Base-by-base conservation (phyloP, 192 early-diverging fungal genomes). In the Entomortierella lignicola region DNA sequence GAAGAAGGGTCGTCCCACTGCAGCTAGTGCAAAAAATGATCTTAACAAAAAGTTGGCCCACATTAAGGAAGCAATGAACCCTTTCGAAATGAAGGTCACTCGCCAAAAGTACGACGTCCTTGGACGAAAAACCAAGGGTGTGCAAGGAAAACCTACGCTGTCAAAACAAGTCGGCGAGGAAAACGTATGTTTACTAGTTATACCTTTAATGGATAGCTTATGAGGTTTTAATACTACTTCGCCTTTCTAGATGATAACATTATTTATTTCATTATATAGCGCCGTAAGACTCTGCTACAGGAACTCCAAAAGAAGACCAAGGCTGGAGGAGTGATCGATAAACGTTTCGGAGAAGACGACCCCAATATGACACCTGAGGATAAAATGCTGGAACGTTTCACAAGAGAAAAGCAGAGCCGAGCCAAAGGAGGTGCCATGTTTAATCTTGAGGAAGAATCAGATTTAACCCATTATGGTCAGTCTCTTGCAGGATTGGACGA, bases 391-490 rank as follows among this genome's bases (percentile, higher is more conserved):
- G 88, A 90, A 83, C 89, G 98, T 71, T 98, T 98, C 77, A 94
- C 98, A 41, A 83, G 85, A 37, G 97, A 99, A 85, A 83, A 85
- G 59, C 66, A 80, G 32, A 66, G 72, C 20, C 55, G 71, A 29
- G 60, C 75, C 4, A 72, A 70, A 57, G 68, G 67, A 0, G 75
- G 75, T 39, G 68, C 86, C 11, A 58, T 92, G 72, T 98, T 89
- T 80, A 99, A 97, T 66, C 83, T 99, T 42, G 95, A 97, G 41
- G 92, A 93, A 39, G 88, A 91, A 26, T 88, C 92, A 30, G 90
- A 91, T 50, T 74, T 99, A 32, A 99, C 98, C 20, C 98, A 99
- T 85, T 92, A 92, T 63, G 98, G 98, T 39, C 96, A 92, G 73
- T 94, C 97, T 13, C 86, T 99, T 31, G 85, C 87, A 20, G 90